Evolutionary conservation across 768 basidiomycete genomes (phyloP).

Genomic region (Tricholoma sp.): DNA sequence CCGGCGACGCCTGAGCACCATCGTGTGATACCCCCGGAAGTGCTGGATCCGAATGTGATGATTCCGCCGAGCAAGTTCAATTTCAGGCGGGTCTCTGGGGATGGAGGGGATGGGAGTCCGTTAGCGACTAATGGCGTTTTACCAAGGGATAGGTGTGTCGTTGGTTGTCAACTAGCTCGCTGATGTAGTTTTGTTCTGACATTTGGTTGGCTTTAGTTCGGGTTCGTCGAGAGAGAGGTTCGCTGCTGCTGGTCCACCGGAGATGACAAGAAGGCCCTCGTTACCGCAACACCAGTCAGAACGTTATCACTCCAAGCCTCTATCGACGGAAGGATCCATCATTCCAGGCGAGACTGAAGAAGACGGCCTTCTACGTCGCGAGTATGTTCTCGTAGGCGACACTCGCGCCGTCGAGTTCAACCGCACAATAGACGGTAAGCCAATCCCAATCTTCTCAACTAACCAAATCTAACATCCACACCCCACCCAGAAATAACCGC

Average conservation of each 20-base stretch:
- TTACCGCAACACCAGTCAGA: slow-evolving; percentile 9
- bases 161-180: not conserved
- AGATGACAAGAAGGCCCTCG: slow-evolving; percentile 18
- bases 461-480: not conserved
- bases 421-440: slow-evolving; percentile 82
- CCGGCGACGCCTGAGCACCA: slow-evolving; percentile 66
- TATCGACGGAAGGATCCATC: slow-evolving; percentile 55
- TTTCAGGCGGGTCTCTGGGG: slow-evolving; percentile 42
- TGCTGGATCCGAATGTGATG: slow-evolving; percentile 74
- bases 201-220: slow-evolving; percentile 9
- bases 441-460: not conserved
- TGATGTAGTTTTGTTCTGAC: not conserved
- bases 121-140: slow-evolving; percentile 13
- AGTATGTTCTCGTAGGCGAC: slow-evolving; percentile 95
- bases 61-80: slow-evolving; percentile 81
- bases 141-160: slow-evolving; percentile 21
- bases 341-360: slow-evolving; percentile 85
- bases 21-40: slow-evolving; percentile 71
- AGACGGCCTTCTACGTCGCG: slow-evolving; percentile 71
- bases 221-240: slow-evolving; percentile 19
- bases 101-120: slow-evolving; percentile 20
- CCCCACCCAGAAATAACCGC: slow-evolving; percentile 55
- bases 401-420: slow-evolving; percentile 88
- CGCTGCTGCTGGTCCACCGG: slow-evolving; percentile 13
- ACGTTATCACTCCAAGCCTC: slow-evolving; percentile 24